Percentiles rank a stretch among this genome's conserved stretches.
Conservation (phyloP, 1,284 basidiomycete genomes). For the Xerocomus minutiporus region DNA sequence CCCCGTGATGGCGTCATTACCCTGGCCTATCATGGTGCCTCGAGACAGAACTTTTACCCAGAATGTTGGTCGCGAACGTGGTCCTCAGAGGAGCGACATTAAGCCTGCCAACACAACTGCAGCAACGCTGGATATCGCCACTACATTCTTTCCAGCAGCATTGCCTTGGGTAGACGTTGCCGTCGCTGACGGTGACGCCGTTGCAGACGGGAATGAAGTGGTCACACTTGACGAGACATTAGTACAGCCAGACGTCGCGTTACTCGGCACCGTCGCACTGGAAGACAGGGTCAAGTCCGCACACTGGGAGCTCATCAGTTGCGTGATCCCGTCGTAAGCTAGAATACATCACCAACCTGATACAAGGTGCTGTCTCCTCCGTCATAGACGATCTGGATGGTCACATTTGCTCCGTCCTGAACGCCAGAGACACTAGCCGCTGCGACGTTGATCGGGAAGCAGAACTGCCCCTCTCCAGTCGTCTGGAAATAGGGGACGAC, state of each 20-base stretch:
- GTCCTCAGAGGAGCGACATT: not conserved
- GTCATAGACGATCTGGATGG: slow-evolving; percentile 19
- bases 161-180: not conserved
- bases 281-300: not conserved
- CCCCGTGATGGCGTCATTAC: no score
- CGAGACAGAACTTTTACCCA: not conserved
- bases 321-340: not conserved
- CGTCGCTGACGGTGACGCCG: not conserved
- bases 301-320: not conserved
- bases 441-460: slow-evolving; percentile 50
- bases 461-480: slow-evolving; percentile 43
- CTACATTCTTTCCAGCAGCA: not conserved
- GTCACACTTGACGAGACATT: not conserved
- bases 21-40: not conserved
- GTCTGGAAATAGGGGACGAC: slow-evolving; percentile 43
- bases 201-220: not conserved
- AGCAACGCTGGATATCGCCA: not conserved
- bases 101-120: not conserved
- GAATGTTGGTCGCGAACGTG: not conserved
- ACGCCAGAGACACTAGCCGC: slow-evolving; percentile 43
- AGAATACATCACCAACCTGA: not conserved
- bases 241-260: not conserved
- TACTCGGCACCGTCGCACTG: not conserved
- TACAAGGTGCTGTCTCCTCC: not conserved
- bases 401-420: slow-evolving; percentile 45